Base-by-base conservation (phyloP, 2,329 filamentous ascomycete genomes). In the Metarhizium robertsii region DNA sequence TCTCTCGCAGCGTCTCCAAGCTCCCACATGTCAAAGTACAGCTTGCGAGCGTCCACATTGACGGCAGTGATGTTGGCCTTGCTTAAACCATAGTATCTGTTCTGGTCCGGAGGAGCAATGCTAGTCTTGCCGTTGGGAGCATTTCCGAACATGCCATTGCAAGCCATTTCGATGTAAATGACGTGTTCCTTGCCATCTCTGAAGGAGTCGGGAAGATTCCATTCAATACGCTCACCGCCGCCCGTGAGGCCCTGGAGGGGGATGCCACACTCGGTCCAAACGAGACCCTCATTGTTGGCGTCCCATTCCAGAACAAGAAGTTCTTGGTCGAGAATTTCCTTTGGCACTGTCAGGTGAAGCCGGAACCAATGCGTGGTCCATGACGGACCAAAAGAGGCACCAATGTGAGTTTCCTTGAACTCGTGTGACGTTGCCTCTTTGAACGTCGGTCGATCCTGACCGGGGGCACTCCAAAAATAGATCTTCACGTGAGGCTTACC, bases 331-430 rank as follows among this genome's bases (percentile, higher is more conserved):
- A 72, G 74, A 64, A 96, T 80, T 13, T 89, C 75, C 55, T 82
- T 67, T 7, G 94, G 92, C 14, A 97, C 80, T 4, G 82, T 89
- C 59, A 99, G 74, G 55, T 86, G 76, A 55, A 96, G 82, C 64
- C 85, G 89, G 80, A 99, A 95, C 94, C 94, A 99, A 71, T 97
- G 94, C 8, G 94, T 99, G 2, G 91, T 88, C 94, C 94, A 99
- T 40, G 91, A 94, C 2, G 94, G 94, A 0, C 94, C 94, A 63
- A 97, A 97, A 6, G 78, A 83, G 56, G 87, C 79, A 57, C 92
- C 92, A 54, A 91, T 84, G 18, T 81, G 75, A 8, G 92, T 88
- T 51, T 85, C 79, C 53, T 79, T 81, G 75, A 92, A 99, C 6
- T 85, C 75, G 62, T 95, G 85, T 50, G 75, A 76, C n/a, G 79